Evolutionary conservation across 139 green algal species (phyloP), one percentile per base, ranked within the genome.

Genomic region (Coelastrella sp.): DNA sequence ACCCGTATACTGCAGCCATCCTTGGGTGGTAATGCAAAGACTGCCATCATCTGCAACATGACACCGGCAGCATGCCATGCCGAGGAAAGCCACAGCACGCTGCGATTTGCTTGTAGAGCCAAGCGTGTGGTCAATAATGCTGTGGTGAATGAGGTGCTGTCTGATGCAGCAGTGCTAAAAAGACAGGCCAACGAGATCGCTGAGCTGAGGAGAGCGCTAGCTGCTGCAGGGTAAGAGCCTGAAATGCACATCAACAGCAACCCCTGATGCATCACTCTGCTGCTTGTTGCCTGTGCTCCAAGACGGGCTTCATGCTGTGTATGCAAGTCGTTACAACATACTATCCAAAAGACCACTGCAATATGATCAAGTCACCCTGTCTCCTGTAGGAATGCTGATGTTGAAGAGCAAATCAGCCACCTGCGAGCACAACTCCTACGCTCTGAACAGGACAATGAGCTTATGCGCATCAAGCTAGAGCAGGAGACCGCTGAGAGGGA

Each of bases 1-100:
- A 98, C 95, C 0, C 91, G 95, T 83, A 98, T 98, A 82, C 89
- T 98, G 74, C 96, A 99, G 92, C 94, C 96, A 1, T 96, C 94
- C 0, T 92, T 99, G 77, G 96, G 96, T 45, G 96, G 96, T 64
- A 99, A 99, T 84, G 93, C 96, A 38, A 98, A 98, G 88, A 99
- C 96, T 0, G 95, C 95, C 68, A 98, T 99, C 89, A 98, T 99
- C 79, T 98, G 93, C 86, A 95, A 94, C 84, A 93, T 98, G 83
- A 99, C 96, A 5, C 96, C 96, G 3, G 94, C 96, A 0, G 27
- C 71, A 1, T 93, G 88, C 83, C 95, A 98, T 69, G 63, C 91
- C 32, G 96, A 99, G 69, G 96, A 99, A 89, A 97, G 92, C 43
- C 92, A 96, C 89, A 95, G 89, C 89, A 99, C 96, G 45, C 94